These are phyloP conservation scores for Solanum peruvianum DNA, from an alignment of 257 asterid genomes.

Conservation along the genomic window DNA sequence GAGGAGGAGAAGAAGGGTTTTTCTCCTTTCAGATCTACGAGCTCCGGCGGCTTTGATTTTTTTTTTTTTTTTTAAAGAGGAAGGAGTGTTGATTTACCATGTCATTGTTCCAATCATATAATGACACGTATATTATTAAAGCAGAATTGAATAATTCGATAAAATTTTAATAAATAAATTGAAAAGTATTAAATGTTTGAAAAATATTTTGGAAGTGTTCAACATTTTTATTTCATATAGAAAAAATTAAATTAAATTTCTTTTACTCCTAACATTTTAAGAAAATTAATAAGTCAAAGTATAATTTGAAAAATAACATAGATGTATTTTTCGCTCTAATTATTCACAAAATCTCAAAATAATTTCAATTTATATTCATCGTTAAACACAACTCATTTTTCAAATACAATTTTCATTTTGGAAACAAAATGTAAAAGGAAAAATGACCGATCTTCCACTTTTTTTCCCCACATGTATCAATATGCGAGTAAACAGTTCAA, in stretches of 20 bases:
- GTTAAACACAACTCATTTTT: not conserved
- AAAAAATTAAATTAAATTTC: no score
- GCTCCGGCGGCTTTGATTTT: not conserved
- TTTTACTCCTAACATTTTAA: no score
- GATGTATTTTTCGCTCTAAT: not conserved
- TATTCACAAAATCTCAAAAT: not conserved
- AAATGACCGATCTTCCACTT: not conserved
- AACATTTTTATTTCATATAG: not conserved
- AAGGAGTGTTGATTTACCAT: accelerated
- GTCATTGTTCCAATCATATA: not conserved
- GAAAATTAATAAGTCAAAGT: not conserved
- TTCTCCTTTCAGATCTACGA: not conserved
- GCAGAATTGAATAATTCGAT: not conserved
- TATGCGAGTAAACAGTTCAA: not conserved
- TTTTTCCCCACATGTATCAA: not conserved
- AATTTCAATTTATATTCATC: not conserved
- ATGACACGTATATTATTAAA: accelerated
- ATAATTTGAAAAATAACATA: not conserved
- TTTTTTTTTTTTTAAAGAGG: not conserved
- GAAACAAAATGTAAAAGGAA: not conserved
- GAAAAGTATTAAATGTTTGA: not conserved
- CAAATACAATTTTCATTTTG: not conserved
- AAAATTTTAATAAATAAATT: not conserved
- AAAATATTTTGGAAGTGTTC: not conserved
- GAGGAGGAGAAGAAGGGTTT: not conserved